phyloP scores from a whole-genome alignment of 495 filamentous ascomycete genomes.

The Penicillium odoratum region DNA sequence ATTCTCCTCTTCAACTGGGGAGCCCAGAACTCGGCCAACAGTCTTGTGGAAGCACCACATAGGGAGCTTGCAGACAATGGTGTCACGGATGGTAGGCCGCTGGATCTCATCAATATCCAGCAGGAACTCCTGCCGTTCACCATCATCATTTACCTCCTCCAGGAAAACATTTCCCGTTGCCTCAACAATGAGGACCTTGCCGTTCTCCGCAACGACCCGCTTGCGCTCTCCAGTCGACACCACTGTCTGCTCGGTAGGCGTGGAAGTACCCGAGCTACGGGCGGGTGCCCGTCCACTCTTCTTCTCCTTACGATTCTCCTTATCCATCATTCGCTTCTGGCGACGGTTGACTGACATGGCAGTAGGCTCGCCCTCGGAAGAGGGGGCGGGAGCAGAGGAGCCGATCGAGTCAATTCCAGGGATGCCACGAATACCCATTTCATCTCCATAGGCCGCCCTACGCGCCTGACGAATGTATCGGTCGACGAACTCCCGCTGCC shows the following conservation, averaged over 20 bases:
- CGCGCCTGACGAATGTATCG: slow-evolving; percentile 89
- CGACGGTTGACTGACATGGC: slow-evolving; percentile 74
- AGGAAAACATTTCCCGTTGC: slow-evolving; percentile 87
- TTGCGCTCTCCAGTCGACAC: slow-evolving; percentile 70
- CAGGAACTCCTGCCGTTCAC: slow-evolving; percentile 75
- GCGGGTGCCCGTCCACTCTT: slow-evolving; percentile 38
- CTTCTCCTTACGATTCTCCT: slow-evolving; percentile 69
- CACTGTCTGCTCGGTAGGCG: slow-evolving; percentile 42
- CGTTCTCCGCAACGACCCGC: slow-evolving; percentile 87
- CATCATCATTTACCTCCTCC: slow-evolving; percentile 85
- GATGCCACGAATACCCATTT: slow-evolving; percentile 61
- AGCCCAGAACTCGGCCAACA: slow-evolving; percentile 53
- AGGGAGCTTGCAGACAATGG: slow-evolving; percentile 67
- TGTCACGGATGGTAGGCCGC: slow-evolving; percentile 66
- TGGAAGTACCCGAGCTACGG: slow-evolving; percentile 48
- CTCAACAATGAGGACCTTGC: slow-evolving; percentile 92
- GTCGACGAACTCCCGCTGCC: slow-evolving; percentile 86
- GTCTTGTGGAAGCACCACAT: slow-evolving; percentile 61
- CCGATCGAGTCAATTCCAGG: slow-evolving; percentile 61
- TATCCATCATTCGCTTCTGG: slow-evolving; percentile 84
- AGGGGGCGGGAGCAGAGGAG: slow-evolving; percentile 36
- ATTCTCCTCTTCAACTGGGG: slow-evolving; percentile 19
- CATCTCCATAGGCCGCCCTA: slow-evolving; percentile 85
- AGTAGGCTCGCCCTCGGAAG: slow-evolving; percentile 32
- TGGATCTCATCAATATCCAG: slow-evolving; percentile 74